Evolutionary conservation across 108 stramenopile species (phyloP), one percentile per base, ranked within the genome.

Genomic region (Skeletonema costatum): DNA sequence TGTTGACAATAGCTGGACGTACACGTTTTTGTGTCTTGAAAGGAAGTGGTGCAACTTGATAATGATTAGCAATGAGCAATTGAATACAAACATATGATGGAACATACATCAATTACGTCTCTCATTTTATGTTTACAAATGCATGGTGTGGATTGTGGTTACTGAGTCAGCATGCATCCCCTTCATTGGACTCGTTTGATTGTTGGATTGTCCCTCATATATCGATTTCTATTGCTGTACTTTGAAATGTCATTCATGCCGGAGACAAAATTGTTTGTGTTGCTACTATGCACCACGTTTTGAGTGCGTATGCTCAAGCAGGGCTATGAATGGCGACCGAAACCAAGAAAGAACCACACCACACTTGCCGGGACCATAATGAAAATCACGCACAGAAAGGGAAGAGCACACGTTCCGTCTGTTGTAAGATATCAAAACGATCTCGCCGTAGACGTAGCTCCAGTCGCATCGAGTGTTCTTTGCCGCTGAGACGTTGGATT

Each of bases 391-490:
- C 74, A 75, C 14, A 75, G 29, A 32, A 75, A 9, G 5, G 74
- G 74, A 19, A 75, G 36, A 7, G 74, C 74, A 14, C 32, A 56
- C 51, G 74, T 75, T 35, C 74, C 74, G 7, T 75, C 74, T 11
- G 74, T 30, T 5, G 74, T 75, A 3, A 75, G 17, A 17, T 75
- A 75, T 75, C 74, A 75, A 69, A 69, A 69, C 69, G 4, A 75
- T n/a, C 60, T 75, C 74, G 32, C 69, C 74, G 21, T 60, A 61
- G 32, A 75, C 32, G 60, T 75, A 69, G 8, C 69, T 31, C 74
- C 74, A 75, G 16, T 46, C 44, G 16, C 44, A 46, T 1, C 44
- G 44, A 46, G 16, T 46, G 44, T n/a, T 46, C 39, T 41, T 41
- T n/a, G 16, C 44, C 44, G 3, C 44, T 46, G 16, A 46, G 2